Percentiles rank a stretch among this genome's conserved stretches.
phyloP scores from a whole-genome alignment of 148 eudicot species.

The Fagopyrum homotropicum region DNA sequence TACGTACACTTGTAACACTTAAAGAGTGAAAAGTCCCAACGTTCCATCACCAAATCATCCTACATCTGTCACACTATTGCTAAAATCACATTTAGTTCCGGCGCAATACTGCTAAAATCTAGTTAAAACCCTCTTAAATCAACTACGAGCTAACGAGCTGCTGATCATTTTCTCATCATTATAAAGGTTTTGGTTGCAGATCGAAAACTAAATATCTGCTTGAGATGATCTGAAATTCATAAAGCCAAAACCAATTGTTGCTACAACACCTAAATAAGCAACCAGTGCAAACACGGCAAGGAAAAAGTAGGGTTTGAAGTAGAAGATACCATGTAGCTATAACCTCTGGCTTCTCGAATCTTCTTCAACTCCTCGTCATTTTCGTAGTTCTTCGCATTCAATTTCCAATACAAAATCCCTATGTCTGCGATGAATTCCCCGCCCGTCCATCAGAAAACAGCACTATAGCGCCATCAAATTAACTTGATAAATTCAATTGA shows the following conservation, averaged over 20 bases:
- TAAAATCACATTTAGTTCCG: too few relatives aligned
- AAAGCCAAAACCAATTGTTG: not conserved
- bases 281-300: not conserved
- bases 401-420: slow-evolving; percentile 68
- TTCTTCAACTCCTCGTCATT: slow-evolving; percentile 67
- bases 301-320: not conserved
- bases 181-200: not conserved
- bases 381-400: slow-evolving; percentile 65
- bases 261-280: not conserved
- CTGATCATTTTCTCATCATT: not conserved
- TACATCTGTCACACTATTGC: too few relatives aligned
- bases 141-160: too few relatives aligned
- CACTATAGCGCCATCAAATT: not conserved
- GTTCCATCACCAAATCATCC: too few relatives aligned
- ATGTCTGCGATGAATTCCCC: slow-evolving; percentile 29
- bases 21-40: too few relatives aligned
- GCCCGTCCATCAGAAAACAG: not conserved
- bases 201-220: not conserved
- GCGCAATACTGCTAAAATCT: too few relatives aligned
- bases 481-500: not conserved
- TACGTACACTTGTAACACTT: too few relatives aligned
- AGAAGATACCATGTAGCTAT: slow-evolving; percentile 51
- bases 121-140: too few relatives aligned
- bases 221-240: not conserved
- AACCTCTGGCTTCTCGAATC: slow-evolving; percentile 65